A percentile compares a stretch with the other conserved stretches of the same genome.
phyloP scores from a whole-genome alignment of 768 basidiomycete species.

The Scleroderma citrinum region DNA sequence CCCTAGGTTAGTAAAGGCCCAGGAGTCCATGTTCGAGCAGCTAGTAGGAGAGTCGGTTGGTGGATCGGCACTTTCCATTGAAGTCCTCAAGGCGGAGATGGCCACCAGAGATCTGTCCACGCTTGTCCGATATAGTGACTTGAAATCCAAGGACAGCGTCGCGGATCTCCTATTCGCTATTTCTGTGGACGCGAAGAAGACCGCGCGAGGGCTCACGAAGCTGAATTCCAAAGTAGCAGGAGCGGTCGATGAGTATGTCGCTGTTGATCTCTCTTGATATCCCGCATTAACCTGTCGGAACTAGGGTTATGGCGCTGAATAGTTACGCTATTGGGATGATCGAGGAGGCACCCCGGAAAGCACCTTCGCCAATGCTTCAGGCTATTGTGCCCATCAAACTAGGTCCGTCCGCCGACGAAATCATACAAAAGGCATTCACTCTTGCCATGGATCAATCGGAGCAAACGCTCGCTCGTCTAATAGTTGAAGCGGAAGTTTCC shows the following conservation, averaged over 20 bases:
- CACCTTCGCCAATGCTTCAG: conserved; percentile 25
- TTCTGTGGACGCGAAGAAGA: conserved; percentile 53
- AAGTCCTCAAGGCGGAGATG: conserved; percentile 74
- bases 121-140: conserved; percentile 56
- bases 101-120: conserved; percentile 63
- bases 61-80: conserved; percentile 53
- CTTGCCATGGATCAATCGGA: conserved; percentile 59
- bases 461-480: conserved; percentile 44
- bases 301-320: conserved; percentile 68
- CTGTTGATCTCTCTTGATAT: background rate
- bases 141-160: conserved; percentile 54
- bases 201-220: conserved; percentile 54
- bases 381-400: conserved; percentile 37
- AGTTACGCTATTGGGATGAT: conserved; percentile 63
- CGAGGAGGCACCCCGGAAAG: conserved; percentile 26
- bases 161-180: conserved; percentile 49
- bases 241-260: conserved; percentile 65
- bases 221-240: conserved; percentile 65
- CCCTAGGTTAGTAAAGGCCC: conserved; percentile 51
- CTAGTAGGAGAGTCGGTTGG: conserved; percentile 55
- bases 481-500: conserved; percentile 62
- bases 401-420: conserved; percentile 33
- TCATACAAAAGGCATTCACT: conserved; percentile 50
- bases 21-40: conserved; percentile 57
- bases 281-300: conserved; percentile 1